Conservation (phyloP, 208 protist genomes). For the Acanthamoeba healyi region DNA sequence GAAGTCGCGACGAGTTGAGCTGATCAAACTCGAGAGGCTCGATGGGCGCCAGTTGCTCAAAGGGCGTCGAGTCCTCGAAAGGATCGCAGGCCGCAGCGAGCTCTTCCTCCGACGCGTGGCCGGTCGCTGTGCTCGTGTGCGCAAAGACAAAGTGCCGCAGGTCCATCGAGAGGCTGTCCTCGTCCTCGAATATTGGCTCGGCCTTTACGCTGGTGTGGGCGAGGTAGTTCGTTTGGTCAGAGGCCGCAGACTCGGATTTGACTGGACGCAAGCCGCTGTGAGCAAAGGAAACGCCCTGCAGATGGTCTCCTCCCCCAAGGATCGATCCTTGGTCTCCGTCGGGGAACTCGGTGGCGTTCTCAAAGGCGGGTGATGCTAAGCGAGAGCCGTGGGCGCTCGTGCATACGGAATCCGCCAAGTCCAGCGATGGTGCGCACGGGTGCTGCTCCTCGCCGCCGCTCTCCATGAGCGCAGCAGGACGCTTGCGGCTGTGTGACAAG, state of each 20-base stretch:
- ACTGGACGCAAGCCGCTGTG: neutral
- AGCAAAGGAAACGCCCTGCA: no score
- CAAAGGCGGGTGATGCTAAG: no score
- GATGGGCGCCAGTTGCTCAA: constrained; percentile 6
- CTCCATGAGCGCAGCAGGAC: no score
- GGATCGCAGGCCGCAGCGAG: neutral
- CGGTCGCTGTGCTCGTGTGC: no score
- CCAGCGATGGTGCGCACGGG: no score
- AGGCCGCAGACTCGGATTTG: neutral
- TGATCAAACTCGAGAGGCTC: constrained; percentile 29
- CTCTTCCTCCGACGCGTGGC: neutral
- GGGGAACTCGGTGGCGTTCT: no score
- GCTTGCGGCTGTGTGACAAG: no score
- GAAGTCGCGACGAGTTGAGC: neutral
- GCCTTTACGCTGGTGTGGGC: neutral
- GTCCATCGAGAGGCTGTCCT: neutral
- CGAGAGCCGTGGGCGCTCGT: no score
- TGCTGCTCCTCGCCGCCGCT: no score
- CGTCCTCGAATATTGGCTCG: neutral
- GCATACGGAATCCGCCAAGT: no score
- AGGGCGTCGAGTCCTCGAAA: neutral
- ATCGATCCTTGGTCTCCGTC: no score
- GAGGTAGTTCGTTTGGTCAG: neutral
- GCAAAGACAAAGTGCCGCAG: neutral
- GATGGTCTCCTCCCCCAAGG: no score